A percentile compares a stretch with the other conserved stretches of the same genome.
Evolutionary conservation across 169 alveolate genomes (phyloP).

Genomic region (Plasmodium adleri): DNA sequence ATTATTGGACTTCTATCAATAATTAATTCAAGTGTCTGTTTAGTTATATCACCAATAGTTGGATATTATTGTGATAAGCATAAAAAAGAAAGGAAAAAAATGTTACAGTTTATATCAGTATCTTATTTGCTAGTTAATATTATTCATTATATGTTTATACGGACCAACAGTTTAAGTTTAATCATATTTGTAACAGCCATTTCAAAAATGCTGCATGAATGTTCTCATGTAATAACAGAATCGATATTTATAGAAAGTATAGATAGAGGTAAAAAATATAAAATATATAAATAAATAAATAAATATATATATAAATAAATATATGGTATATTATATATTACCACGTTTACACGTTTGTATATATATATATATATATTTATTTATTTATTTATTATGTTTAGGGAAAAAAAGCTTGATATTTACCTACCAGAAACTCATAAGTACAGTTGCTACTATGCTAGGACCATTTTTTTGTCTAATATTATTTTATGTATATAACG

Average conservation of each 20-base stretch:
- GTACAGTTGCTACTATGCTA: slow-evolving; percentile 63
- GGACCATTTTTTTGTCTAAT: slow-evolving; percentile 73
- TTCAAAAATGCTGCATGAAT: slow-evolving; percentile 62
- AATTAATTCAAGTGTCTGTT: slow-evolving; percentile 60
- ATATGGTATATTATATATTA: too few relatives aligned
- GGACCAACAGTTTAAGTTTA: slow-evolving; percentile 39
- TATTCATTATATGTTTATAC: slow-evolving; percentile 61
- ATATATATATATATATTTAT: background rate
- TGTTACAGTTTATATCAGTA: slow-evolving; percentile 27
- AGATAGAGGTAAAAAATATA: slow-evolving; percentile 31
- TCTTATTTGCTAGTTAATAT: slow-evolving; percentile 45
- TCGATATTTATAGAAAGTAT: slow-evolving; percentile 71
- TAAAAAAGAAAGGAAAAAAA: slow-evolving; percentile 42
- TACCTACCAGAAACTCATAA: slow-evolving; percentile 63
- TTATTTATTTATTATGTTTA: background rate
- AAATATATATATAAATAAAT: background rate
- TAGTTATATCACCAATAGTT: slow-evolving; percentile 44
- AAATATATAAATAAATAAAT: background rate
- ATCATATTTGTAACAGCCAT: slow-evolving; percentile 62
- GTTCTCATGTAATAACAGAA: slow-evolving; percentile 65
- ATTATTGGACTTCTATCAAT: slow-evolving; percentile 50
- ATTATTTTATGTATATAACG: slow-evolving; percentile 48
- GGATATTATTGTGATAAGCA: slow-evolving; percentile 71
- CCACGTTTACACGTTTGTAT: background rate
- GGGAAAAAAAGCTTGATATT: slow-evolving; percentile 67